Evolutionary conservation across 768 basidiomycete species (phyloP).

Genomic region (Pilatotrama ljubarskyi): DNA sequence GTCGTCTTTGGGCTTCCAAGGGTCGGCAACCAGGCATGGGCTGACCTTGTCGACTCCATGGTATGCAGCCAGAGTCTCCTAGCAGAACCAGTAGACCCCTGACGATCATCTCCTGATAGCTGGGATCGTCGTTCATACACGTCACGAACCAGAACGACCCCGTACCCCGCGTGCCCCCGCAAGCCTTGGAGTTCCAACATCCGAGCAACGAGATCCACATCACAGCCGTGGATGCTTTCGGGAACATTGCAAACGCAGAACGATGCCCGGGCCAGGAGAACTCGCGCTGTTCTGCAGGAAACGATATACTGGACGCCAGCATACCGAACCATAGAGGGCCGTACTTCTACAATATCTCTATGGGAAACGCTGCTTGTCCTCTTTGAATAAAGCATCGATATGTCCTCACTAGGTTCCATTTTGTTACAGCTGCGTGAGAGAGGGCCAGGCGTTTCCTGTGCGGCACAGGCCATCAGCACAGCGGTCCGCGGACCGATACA

Average conservation of each 20-base stretch:
- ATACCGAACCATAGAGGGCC: not conserved
- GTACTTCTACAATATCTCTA: not conserved
- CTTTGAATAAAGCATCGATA: not conserved
- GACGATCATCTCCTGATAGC: too few species aligned
- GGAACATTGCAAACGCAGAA: constrained; percentile 31
- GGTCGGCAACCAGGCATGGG: constrained; percentile 46
- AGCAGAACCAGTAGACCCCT: too few species aligned
- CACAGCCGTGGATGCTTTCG: constrained; percentile 25
- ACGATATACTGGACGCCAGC: constrained; percentile 6
- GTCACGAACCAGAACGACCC: constrained; percentile 46
- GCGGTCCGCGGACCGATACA: not conserved
- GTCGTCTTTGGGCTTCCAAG: constrained; percentile 46
- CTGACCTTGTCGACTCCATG: constrained; percentile 41
- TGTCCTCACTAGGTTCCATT: not conserved
- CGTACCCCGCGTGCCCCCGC: constrained; percentile 41
- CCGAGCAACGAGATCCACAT: constrained; percentile 50
- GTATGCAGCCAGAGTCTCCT: constrained; percentile 13
- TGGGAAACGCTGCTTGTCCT: not conserved
- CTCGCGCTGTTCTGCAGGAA: constrained; percentile 13
- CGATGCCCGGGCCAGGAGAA: constrained; percentile 44
- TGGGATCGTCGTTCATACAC: constrained; percentile 32
- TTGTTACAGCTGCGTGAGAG: not conserved
- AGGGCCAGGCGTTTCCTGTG: not conserved
- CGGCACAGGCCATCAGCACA: too few species aligned
- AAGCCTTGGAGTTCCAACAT: constrained; percentile 44